Percentiles rank a stretch among this genome's conserved stretches.
Conservation (phyloP, 2,329 filamentous ascomycete genomes). For the Exophiala sp. region DNA sequence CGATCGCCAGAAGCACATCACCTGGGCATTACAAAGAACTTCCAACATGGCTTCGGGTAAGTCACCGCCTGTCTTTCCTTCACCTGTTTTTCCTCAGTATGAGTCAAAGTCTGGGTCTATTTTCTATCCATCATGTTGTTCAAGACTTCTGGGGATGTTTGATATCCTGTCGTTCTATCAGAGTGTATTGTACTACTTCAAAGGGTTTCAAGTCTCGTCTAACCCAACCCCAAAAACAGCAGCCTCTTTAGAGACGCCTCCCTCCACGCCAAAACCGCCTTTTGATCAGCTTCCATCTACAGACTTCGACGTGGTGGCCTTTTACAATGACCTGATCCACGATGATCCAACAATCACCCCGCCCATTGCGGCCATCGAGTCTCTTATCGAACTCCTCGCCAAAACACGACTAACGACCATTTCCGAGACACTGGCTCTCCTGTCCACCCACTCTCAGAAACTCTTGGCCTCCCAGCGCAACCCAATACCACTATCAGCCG, state of each 20-base stretch:
- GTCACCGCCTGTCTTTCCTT: not conserved
- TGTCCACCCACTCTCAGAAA: slow-evolving; percentile 71
- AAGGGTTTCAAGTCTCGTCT: not conserved
- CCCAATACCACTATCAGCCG: slow-evolving; percentile 85
- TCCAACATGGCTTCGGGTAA: slow-evolving; percentile 8
- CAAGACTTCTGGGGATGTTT: not conserved
- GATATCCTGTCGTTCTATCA: not conserved
- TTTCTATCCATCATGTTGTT: not conserved
- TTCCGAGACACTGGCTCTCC: slow-evolving; percentile 85
- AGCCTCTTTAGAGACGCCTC: slow-evolving; percentile 13
- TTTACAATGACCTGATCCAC: slow-evolving; percentile 61
- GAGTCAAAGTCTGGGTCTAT: not conserved
- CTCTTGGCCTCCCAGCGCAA: slow-evolving; percentile 79
- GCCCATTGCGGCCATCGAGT: slow-evolving; percentile 91
- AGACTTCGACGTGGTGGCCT: slow-evolving; percentile 55
- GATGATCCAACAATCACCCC: slow-evolving; percentile 85
- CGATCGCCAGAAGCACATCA: not conserved
- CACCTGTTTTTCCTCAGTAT: not conserved
- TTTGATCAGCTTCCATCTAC: slow-evolving; percentile 16
- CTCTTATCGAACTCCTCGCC: slow-evolving; percentile 80
- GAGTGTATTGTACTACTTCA: not conserved
- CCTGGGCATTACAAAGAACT: not conserved
- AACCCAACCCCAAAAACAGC: not conserved
- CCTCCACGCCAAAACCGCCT: slow-evolving; percentile 8
- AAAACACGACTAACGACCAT: slow-evolving; percentile 78